A percentile compares a stretch with the other conserved stretches of the same genome.
phyloP scores from a whole-genome alignment of 371 early-diverging fungal species.

The Mucor lusitanicus region DNA sequence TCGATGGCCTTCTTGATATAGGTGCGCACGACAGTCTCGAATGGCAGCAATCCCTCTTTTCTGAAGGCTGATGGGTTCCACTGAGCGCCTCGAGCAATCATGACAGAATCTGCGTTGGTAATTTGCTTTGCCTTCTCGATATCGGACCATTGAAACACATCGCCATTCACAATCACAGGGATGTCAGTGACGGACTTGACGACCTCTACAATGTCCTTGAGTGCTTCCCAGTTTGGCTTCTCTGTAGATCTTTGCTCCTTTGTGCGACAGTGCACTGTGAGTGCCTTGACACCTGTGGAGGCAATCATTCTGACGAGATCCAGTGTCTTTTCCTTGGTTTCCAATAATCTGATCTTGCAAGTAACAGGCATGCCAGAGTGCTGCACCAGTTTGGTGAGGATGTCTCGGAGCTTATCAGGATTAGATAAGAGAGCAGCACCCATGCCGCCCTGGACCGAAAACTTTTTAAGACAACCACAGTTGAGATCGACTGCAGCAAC shows the following conservation, averaged over 20 bases:
- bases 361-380: conserved; percentile 77
- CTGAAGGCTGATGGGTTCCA: conserved; percentile 85
- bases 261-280: conserved; percentile 92
- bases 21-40: conserved; percentile 53
- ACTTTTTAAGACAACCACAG: conserved; percentile 97
- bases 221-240: conserved; percentile 87
- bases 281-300: conserved; percentile 83
- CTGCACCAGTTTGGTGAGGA: conserved; percentile 76
- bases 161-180: conserved; percentile 95
- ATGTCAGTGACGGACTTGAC: conserved; percentile 51
- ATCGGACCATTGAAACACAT: conserved; percentile 70
- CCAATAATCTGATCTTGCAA: conserved; percentile 78
- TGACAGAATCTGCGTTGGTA: conserved; percentile 68
- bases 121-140: conserved; percentile 57
- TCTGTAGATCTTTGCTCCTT: conserved; percentile 73
- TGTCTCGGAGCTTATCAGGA: conserved; percentile 78
- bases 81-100: conserved; percentile 90
- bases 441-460: conserved; percentile 94
- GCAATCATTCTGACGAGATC: conserved; percentile 81
- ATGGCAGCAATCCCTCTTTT: conserved; percentile 59
- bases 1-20: conserved; percentile 73
- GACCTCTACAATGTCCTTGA: conserved; percentile 67
- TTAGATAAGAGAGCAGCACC: conserved; percentile 89
- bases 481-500: conserved; percentile 92
- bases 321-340: conserved; percentile 77